These are phyloP conservation scores for Helianthus annuus DNA, from an alignment of 129 eudicot species.

Conservation along the genomic window DNA sequence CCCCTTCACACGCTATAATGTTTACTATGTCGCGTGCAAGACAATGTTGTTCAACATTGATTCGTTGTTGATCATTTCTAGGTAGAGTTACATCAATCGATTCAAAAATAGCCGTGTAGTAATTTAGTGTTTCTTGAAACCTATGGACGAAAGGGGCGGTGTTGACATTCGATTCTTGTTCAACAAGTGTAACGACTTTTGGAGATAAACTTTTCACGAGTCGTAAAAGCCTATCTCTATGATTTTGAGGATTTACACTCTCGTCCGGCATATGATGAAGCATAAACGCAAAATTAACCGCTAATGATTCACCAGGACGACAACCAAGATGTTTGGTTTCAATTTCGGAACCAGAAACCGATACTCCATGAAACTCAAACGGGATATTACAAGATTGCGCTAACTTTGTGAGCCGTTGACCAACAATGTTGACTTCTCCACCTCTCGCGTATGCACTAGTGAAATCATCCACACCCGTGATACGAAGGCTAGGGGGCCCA, in stretches of 20 bases:
- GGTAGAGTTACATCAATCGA: constrained; percentile 16
- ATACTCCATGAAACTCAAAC: constrained; percentile 17
- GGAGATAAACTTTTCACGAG: constrained; percentile 15
- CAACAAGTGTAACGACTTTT: constrained; percentile 19
- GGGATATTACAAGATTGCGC: constrained; percentile 9
- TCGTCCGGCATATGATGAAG: not conserved
- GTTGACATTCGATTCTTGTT: constrained; percentile 17
- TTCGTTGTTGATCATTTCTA: constrained; percentile 16
- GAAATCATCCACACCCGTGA: constrained; percentile 22
- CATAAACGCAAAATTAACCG: constrained; percentile 16
- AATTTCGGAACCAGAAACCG: constrained; percentile 14
- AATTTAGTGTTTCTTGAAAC: constrained; percentile 16
- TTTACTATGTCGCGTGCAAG: constrained; percentile 19
- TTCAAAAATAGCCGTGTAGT: constrained; percentile 17
- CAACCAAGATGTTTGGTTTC: constrained; percentile 6
- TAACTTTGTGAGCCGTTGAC: constrained; percentile 7
- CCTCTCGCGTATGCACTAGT: constrained; percentile 20
- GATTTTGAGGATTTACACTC: too few species aligned
- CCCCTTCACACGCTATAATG: constrained; percentile 19
- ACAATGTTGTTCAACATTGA: constrained; percentile 24
- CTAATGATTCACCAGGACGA: constrained; percentile 13
- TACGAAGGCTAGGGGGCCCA: constrained; percentile 19
- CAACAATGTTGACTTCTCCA: constrained; percentile 10
- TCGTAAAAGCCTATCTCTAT: not conserved
- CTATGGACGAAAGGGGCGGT: constrained; percentile 6